phyloP scores from a whole-genome alignment of 257 asterid genomes.

The Verbascum thapsus region DNA sequence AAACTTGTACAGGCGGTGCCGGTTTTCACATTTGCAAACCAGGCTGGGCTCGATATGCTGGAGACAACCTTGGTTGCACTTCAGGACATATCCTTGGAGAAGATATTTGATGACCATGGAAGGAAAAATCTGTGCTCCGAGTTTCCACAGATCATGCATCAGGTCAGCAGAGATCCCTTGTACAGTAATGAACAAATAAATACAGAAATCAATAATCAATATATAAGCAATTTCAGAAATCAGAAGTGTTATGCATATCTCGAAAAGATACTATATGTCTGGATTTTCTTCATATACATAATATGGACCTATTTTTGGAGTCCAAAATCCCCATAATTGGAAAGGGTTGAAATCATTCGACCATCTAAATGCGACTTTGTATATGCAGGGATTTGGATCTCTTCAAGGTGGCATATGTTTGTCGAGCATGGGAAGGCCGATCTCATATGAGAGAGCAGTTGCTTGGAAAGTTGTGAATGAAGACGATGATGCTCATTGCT shows the following conservation, averaged over 20 bases:
- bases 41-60: slow-evolving; percentile 98
- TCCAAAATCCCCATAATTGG: too few relatives aligned
- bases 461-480: slow-evolving; percentile 96
- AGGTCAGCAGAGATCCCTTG: slow-evolving; percentile 45
- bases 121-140: slow-evolving; percentile 78
- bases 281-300: too few relatives aligned
- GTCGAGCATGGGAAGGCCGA: slow-evolving; percentile 95
- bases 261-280: too few relatives aligned
- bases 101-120: slow-evolving; percentile 90
- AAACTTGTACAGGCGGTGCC: slow-evolving; percentile 65
- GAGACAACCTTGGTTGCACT: slow-evolving; percentile 92
- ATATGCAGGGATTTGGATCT: slow-evolving; percentile 72
- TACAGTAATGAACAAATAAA: not conserved
- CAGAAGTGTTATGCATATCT: too few relatives aligned
- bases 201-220: too few relatives aligned
- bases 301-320: too few relatives aligned
- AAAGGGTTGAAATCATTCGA: too few relatives aligned
- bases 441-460: slow-evolving; percentile 84
- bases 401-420: slow-evolving; percentile 89
- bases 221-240: too few relatives aligned
- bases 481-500: slow-evolving; percentile 72
- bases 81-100: slow-evolving; percentile 85
- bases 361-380: too few relatives aligned
- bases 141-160: slow-evolving; percentile 87
- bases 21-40: slow-evolving; percentile 86